phyloP scores from a whole-genome alignment of 345 rosid genomes.

The Syzygium oleosum region DNA sequence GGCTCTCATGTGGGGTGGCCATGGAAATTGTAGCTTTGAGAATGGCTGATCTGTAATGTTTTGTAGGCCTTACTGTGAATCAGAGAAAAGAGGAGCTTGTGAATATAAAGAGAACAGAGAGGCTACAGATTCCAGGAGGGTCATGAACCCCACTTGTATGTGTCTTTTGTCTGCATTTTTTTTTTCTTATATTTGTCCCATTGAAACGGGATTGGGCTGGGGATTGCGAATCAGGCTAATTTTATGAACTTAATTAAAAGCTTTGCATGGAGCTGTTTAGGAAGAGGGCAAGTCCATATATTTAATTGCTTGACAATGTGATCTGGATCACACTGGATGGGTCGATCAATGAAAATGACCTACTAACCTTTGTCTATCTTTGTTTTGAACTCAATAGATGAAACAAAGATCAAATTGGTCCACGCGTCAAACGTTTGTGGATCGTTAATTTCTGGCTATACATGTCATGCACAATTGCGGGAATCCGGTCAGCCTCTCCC shows the following conservation, averaged over 20 bases:
- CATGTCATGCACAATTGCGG: not conserved
- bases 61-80: not conserved
- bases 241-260: not conserved
- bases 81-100: not conserved
- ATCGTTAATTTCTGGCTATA: not conserved
- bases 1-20: slow-evolving; percentile 10
- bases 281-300: not conserved
- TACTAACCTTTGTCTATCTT: not conserved
- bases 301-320: not conserved
- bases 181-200: not conserved
- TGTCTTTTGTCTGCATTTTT: not conserved
- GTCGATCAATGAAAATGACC: slow-evolving; percentile 2
- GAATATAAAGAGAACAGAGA: slow-evolving; percentile 14
- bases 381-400: not conserved
- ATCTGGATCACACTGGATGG: slow-evolving; percentile 16
- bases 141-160: not conserved
- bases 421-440: not conserved
- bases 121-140: slow-evolving; percentile 3
- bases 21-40: slow-evolving; percentile 1
- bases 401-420: not conserved
- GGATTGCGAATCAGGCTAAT: not conserved
- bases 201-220: not conserved
- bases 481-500: not conserved
- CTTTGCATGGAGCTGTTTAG: slow-evolving; percentile 12
- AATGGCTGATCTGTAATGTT: not conserved